Evolutionary conservation across 768 basidiomycete genomes (phyloP), one percentile per base, ranked within the genome.

Genomic region (Amylocystis lapponica): DNA sequence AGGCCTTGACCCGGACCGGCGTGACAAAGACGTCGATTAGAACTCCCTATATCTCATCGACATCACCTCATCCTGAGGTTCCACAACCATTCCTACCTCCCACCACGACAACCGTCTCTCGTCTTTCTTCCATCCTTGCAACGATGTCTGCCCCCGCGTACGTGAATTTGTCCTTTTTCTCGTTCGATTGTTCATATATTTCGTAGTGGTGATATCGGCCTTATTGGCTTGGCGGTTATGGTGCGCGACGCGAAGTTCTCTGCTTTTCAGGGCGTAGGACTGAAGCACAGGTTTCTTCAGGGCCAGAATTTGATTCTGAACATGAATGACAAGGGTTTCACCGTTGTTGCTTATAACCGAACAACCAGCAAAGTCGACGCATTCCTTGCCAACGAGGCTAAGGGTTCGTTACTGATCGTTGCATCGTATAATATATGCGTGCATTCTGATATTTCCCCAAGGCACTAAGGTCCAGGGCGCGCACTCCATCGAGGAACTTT

Each of bases 301-400:
- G 93, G 91, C 60, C 93, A 95, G 81, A 96, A 95, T 66, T 66
- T 96, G 62, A 94, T 96, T 65, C 74, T 97, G 57, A 96, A 97
- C 75, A 97, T 96, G 90, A 96, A 96, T 66, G 96, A 99, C 76
- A 99, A 99, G 70, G 96, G 96, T 40, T 99, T 93, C 74, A 92
- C 72, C 52, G 96, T 99, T 57, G 85, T 92, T 54, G 92, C 90
- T 11, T 99, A 87, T 72, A 99, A 99, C 78, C 86, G 96, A 57
- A 98, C 96, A 32, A 86, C 83, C 49, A 83, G 80, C 70, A 99
- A 99, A 68, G 93, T 99, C 58, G 94, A 97, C 65, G 62, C 76
- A 61, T 99, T 99, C 79, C 81, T 99, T 49, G 83, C 76, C 49
- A 92, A 97, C 65, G 91, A 98, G 70, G 96, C 96, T 53, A 99